Base-by-base conservation (phyloP, 331 rosid genomes). In the Dryas integrifolia region DNA sequence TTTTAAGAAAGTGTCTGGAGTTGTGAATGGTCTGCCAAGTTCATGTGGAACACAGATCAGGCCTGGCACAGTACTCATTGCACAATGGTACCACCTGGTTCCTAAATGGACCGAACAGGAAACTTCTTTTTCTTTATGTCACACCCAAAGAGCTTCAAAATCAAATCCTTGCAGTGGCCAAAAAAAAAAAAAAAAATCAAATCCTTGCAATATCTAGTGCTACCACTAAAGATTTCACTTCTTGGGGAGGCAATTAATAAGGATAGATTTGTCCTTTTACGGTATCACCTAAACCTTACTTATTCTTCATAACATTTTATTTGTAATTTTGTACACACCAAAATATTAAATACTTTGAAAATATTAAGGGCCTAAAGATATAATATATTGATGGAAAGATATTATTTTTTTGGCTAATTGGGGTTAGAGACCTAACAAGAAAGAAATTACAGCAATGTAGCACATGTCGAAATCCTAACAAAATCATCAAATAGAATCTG, bases 181-280 rank as follows among this genome's bases (percentile, higher is more conserved):
- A 18, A 18, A 18, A 18, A 18, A 18, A 18, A 18, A 18, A 18
- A 18, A 18, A 70, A 62, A 52, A 63, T 70, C 38, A 64, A 62
- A 52, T 69, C 61, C 75, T 70, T 72, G 69, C 72, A 74, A 30
- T 30, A 30, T 30, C 35, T 30, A 30, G 35, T 30, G 35, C 35
- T 30, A 30, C 35, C 35, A 30, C 35, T 30, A 30, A 30, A 7
- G 26, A 38, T 14, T n/a, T 55, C 45, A 10, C 59, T 43, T 6
- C 52, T 58, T 3, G 2, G 41, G 2, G 65, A 5, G n/a, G 7
- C 41, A 30, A 9, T 47, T 70, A 4, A 5, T 18, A 11, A 14
- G 82, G 84, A 65, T 39, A 76, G 3, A 58, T 56, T 64, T 43
- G 77, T 88, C 83, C 35, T 30, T 75, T 67, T 76, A 7, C 0